Conservation (phyloP, 768 basidiomycete genomes). For the Gloeostereum incarnatum region DNA sequence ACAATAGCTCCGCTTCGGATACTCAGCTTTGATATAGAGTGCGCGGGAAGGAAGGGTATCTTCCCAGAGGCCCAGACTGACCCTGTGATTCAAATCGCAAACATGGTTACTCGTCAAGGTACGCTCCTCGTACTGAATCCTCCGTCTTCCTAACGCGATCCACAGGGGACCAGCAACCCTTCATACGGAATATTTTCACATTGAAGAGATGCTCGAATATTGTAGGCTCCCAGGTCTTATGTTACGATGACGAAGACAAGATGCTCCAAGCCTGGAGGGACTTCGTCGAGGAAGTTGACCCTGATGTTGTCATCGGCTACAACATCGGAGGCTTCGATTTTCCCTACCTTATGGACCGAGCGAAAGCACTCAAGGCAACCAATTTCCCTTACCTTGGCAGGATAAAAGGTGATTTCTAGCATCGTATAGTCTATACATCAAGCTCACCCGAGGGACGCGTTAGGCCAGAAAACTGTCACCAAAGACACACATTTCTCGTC, state of each 20-base stretch:
- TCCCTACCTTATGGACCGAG: conserved; percentile 91
- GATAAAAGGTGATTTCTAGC: conserved; percentile 64
- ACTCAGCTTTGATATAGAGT: conserved; percentile 98
- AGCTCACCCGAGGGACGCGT: conserved; percentile 2
- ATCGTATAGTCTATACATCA: conserved; percentile 7
- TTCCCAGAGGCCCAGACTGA: conserved; percentile 89
- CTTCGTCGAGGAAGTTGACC: conserved; percentile 85
- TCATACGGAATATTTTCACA: conserved; percentile 94
- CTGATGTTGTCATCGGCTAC: conserved; percentile 95
- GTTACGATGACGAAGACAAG: conserved; percentile 63
- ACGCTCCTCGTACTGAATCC: not conserved
- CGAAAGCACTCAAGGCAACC: conserved; percentile 63
- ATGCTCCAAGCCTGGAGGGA: conserved; percentile 83
- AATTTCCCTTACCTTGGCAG: conserved; percentile 73
- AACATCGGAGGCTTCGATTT: conserved; percentile 94
- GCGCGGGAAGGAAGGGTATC: conserved; percentile 94
- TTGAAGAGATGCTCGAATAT: conserved; percentile 92
- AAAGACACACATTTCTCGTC: conserved; percentile 98
- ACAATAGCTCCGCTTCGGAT: conserved; percentile 89
- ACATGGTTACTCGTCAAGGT: conserved; percentile 99
- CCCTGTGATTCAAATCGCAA: conserved; percentile 97
- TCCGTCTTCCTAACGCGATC: conserved; percentile 4
- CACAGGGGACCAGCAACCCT: conserved; percentile 83
- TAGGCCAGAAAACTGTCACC: conserved; percentile 68
- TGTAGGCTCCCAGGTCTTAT: conserved; percentile 93